Percentiles rank a stretch among this genome's conserved stretches.
phyloP scores from a whole-genome alignment of 371 early-diverging fungal species.

The Mucor lusitanicus region DNA sequence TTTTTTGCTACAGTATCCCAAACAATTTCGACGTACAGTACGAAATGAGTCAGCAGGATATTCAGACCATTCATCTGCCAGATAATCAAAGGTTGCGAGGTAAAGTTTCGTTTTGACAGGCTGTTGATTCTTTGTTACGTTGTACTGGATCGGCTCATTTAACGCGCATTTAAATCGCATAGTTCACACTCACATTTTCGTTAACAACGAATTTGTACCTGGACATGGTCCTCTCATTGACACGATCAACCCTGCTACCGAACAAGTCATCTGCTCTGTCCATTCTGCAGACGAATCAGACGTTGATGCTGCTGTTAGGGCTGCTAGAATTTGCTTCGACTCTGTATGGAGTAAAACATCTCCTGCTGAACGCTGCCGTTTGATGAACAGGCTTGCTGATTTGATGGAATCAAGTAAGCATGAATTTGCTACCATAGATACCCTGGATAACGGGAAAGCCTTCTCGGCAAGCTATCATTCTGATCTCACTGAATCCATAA shows the following conservation, averaged over 20 bases:
- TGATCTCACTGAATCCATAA: slow-evolving; percentile 67
- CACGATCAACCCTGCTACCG: slow-evolving; percentile 72
- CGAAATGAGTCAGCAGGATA: no score
- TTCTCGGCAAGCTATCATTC: slow-evolving; percentile 53
- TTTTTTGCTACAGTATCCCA: no score
- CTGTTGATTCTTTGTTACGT: no score
- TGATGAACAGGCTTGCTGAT: slow-evolving; percentile 64
- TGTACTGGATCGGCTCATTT: no score
- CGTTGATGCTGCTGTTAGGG: slow-evolving; percentile 72
- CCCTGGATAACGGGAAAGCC: slow-evolving; percentile 83
- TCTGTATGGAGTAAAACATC: slow-evolving; percentile 63
- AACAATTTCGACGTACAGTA: no score
- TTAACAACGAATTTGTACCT: slow-evolving; percentile 72
- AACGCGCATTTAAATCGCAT: no score
- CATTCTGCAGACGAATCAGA: slow-evolving; percentile 71
- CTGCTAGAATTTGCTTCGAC: no score
- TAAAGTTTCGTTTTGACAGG: no score
- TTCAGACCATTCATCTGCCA: no score
- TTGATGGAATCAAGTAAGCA: slow-evolving; percentile 68
- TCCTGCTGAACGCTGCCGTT: slow-evolving; percentile 44
- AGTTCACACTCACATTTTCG: slow-evolving; percentile 66
- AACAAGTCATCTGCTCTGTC: slow-evolving; percentile 66
- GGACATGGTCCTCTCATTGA: slow-evolving; percentile 53
- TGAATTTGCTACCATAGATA: slow-evolving; percentile 79
- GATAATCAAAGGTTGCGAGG: no score